phyloP scores from a whole-genome alignment of 495 filamentous ascomycete species.

The Neurospora sp. region DNA sequence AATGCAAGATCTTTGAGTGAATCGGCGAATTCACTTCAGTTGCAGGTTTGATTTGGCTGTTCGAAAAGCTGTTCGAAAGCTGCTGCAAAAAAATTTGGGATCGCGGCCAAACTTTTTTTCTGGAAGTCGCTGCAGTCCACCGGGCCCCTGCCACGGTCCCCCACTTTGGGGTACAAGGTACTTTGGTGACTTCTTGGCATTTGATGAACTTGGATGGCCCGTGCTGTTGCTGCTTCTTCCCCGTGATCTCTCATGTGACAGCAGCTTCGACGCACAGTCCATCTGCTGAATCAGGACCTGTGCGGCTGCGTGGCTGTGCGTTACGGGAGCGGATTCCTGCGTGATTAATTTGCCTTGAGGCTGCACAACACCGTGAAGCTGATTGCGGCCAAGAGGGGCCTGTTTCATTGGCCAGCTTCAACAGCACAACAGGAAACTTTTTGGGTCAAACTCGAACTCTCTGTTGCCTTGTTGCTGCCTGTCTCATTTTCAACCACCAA shows the following conservation, averaged over 20 bases:
- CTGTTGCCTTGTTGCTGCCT: background rate
- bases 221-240: background rate
- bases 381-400: background rate
- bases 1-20: background rate
- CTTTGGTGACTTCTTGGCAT: background rate
- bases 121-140: background rate
- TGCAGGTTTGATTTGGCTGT: background rate
- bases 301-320: background rate
- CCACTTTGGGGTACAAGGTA: background rate
- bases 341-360: background rate
- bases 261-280: background rate
- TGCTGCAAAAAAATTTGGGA: constrained; percentile 13
- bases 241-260: constrained; percentile 6
- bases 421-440: background rate
- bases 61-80: background rate
- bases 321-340: background rate
- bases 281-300: background rate
- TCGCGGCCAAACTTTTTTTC: constrained; percentile 12
- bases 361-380: background rate
- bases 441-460: background rate
- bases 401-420: background rate
- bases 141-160: background rate
- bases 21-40: background rate
- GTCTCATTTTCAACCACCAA: background rate
- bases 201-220: background rate